These are phyloP conservation scores for Phytopythium oedochilum DNA, from an alignment of 352 stramenopile species.

Conservation along the genomic window DNA sequence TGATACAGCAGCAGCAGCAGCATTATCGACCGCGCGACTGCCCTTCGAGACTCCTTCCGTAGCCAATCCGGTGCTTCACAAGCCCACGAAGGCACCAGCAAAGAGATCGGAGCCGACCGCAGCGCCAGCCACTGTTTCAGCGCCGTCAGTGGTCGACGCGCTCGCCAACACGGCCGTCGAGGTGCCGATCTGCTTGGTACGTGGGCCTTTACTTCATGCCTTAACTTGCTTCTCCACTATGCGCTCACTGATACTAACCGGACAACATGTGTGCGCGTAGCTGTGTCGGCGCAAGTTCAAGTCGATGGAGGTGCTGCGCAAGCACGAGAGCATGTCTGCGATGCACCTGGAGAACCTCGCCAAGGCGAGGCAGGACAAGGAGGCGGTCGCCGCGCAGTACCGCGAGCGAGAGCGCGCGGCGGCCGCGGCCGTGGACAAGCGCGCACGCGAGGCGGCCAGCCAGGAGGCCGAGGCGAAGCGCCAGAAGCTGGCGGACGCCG, in stretches of 20 bases:
- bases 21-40: too few relatives aligned
- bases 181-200: constrained; percentile 77
- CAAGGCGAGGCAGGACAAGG: constrained; percentile 73
- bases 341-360: constrained; percentile 71
- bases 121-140: neutral
- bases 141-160: constrained; percentile 20
- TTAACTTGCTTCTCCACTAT: too few relatives aligned
- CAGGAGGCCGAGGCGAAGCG: constrained; percentile 7
- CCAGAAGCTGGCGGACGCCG: neutral
- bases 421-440: constrained; percentile 3
- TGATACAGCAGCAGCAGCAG: neutral
- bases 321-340: constrained; percentile 77
- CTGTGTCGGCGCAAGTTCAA: constrained; percentile 79
- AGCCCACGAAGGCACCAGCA: neutral
- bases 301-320: constrained; percentile 64
- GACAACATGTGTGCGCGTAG: too few relatives aligned
- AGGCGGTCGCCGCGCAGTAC: constrained; percentile 50
- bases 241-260: too few relatives aligned
- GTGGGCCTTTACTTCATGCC: too few relatives aligned
- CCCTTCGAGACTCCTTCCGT: neutral
- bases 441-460: neutral
- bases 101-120: neutral
- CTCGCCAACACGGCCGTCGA: constrained; percentile 44
- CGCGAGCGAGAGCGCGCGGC: constrained; percentile 51
- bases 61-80: neutral